Percentiles rank a stretch among this genome's conserved stretches.
phyloP scores from a whole-genome alignment of 345 rosid genomes.

The Excoecaria agallocha region DNA sequence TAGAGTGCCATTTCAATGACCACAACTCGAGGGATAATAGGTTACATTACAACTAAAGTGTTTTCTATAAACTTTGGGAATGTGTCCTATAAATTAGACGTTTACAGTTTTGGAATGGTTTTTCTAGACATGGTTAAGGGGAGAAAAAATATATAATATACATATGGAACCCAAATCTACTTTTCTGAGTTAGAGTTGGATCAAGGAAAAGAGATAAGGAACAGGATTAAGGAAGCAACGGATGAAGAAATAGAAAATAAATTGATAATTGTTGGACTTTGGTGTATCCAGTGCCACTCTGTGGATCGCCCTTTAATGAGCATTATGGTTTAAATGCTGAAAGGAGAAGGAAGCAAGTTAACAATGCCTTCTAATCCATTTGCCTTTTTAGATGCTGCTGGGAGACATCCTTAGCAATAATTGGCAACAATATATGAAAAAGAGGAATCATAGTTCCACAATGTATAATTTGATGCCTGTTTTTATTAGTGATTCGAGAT shows the following conservation, averaged over 20 bases:
- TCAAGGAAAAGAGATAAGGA: slow-evolving; percentile 11
- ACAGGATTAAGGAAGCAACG: background rate
- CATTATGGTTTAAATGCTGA: no score
- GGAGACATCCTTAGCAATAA: background rate
- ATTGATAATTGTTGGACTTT: slow-evolving; percentile 11
- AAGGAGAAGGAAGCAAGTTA: no score
- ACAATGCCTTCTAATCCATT: no score
- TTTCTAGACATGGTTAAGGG: no score
- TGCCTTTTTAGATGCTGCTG: slow-evolving; percentile 2
- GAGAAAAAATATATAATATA: slow-evolving; percentile 13
- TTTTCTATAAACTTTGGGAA: no score
- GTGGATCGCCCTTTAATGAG: no score
- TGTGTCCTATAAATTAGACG: no score
- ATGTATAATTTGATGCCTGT: background rate
- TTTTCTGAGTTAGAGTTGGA: slow-evolving; percentile 15
- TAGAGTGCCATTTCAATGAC: no score
- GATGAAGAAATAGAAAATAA: slow-evolving; percentile 9
- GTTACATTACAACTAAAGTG: no score
- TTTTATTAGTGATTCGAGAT: background rate
- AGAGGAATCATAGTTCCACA: background rate
- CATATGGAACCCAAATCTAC: background rate
- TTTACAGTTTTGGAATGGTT: no score
- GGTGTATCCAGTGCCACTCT: no score
- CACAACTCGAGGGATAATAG: no score
- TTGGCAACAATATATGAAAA: slow-evolving; percentile 6